A percentile compares a stretch with the other conserved stretches of the same genome.
Evolutionary conservation across 2,329 filamentous ascomycete species (phyloP).

Genomic region (Talaromyces sp.): DNA sequence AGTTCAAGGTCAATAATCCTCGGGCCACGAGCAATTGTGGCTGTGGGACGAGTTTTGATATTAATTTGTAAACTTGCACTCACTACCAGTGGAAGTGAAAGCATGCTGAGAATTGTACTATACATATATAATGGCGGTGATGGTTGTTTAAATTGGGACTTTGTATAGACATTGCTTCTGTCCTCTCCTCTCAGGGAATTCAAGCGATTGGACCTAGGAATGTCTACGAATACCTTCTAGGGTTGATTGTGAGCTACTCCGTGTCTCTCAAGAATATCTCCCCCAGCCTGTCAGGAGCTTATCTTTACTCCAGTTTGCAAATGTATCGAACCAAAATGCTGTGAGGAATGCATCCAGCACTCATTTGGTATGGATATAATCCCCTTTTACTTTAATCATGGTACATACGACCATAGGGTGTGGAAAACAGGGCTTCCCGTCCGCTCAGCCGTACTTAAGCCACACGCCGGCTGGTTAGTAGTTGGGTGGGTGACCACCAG

Average conservation of each 20-base stretch:
- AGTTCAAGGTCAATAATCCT: constrained; percentile 97
- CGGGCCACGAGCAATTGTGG: constrained; percentile 90
- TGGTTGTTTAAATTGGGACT: neutral
- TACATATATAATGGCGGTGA: neutral
- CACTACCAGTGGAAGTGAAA: neutral
- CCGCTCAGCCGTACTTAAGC: too few relatives aligned
- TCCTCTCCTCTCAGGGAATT: neutral
- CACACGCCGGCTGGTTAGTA: too few relatives aligned
- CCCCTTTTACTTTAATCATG: too few relatives aligned
- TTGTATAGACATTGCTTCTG: neutral
- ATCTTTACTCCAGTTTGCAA: neutral
- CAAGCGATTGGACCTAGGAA: neutral
- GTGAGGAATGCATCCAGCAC: too few relatives aligned
- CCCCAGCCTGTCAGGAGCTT: neutral
- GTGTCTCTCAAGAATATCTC: neutral
- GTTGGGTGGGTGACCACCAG: too few relatives aligned
- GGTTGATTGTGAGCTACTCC: neutral
- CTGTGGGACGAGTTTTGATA: constrained; percentile 96
- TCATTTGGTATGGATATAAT: too few relatives aligned
- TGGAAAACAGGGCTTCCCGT: too few relatives aligned
- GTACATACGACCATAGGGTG: too few relatives aligned
- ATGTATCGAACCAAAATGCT: too few relatives aligned
- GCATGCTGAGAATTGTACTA: neutral
- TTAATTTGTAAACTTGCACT: constrained; percentile 50
- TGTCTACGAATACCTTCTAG: neutral